These are phyloP conservation scores for Hypoxylon fuscum DNA, from an alignment of 495 filamentous ascomycete genomes.

Conservation along the genomic window DNA sequence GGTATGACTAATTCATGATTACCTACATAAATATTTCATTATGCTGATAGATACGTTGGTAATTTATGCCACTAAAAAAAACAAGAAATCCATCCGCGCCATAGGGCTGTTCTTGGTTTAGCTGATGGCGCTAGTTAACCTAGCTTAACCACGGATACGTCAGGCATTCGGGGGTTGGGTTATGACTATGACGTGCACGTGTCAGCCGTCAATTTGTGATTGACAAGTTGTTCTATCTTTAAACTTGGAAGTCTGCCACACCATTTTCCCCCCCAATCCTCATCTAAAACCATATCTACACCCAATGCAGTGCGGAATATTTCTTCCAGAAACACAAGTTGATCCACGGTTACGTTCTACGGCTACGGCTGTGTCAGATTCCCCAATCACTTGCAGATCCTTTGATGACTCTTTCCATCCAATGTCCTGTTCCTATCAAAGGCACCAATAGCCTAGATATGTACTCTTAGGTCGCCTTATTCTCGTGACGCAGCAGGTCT, in stretches of 20 bases:
- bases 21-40: too few species aligned
- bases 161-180: slow-evolving; percentile 5
- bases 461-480: slow-evolving; percentile 31
- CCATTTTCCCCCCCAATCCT: background rate
- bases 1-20: too few species aligned
- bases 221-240: slow-evolving; percentile 21
- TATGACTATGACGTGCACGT: slow-evolving; percentile 27
- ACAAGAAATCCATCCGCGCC: background rate
- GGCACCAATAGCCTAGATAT: slow-evolving; percentile 12
- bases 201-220: slow-evolving; percentile 33
- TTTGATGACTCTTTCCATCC: slow-evolving; percentile 11
- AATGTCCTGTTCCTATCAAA: background rate
- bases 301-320: slow-evolving; percentile 25
- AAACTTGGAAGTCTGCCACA: background rate
- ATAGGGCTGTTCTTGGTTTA: slow-evolving; percentile 1
- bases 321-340: slow-evolving; percentile 12
- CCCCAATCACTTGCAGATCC: slow-evolving; percentile 13
- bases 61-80: too few species aligned
- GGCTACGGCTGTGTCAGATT: slow-evolving; percentile 19
- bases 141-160: slow-evolving; percentile 25
- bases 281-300: background rate
- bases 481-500: slow-evolving; percentile 40
- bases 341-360: background rate
- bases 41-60: too few species aligned
- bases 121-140: background rate